phyloP scores from a whole-genome alignment of 2,329 filamentous ascomycete species.

The Monilinia fructicola region DNA sequence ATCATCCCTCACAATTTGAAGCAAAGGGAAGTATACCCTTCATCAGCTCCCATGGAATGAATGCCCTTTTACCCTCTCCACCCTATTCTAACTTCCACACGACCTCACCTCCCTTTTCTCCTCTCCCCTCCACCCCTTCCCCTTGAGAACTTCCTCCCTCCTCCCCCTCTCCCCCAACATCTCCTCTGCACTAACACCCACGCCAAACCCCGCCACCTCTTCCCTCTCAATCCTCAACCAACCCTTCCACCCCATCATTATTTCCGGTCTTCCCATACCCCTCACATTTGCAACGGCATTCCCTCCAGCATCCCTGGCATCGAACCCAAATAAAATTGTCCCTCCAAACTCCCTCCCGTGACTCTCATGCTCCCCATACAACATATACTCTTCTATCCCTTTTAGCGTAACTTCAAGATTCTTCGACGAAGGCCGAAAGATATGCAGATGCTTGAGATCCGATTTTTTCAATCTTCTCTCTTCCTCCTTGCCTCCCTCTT shows the following conservation, averaged over 20 bases:
- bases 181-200: constrained; percentile 38
- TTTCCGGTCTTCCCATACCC: constrained; percentile 22
- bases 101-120: constrained; percentile 31
- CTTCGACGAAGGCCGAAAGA: constrained; percentile 31
- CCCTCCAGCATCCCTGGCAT: constrained; percentile 28
- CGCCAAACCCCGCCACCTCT: constrained; percentile 30
- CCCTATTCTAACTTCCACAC: constrained; percentile 26
- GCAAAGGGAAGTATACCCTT: not conserved
- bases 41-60: not conserved
- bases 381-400: constrained; percentile 37
- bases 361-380: constrained; percentile 36
- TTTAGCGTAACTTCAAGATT: constrained; percentile 33
- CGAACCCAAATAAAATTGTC: constrained; percentile 36
- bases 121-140: constrained; percentile 33
- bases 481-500: not conserved
- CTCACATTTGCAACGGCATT: constrained; percentile 25
- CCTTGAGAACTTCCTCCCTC: constrained; percentile 31
- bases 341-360: constrained; percentile 36
- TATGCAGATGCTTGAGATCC: constrained; percentile 37
- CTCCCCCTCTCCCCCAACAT: constrained; percentile 32
- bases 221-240: constrained; percentile 39
- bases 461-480: not conserved
- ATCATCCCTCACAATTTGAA: not conserved
- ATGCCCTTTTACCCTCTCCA: not conserved
- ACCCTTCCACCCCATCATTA: constrained; percentile 37